These are phyloP conservation scores for Naganishia onofrii DNA, from an alignment of 768 basidiomycete species.

Conservation along the genomic window DNA sequence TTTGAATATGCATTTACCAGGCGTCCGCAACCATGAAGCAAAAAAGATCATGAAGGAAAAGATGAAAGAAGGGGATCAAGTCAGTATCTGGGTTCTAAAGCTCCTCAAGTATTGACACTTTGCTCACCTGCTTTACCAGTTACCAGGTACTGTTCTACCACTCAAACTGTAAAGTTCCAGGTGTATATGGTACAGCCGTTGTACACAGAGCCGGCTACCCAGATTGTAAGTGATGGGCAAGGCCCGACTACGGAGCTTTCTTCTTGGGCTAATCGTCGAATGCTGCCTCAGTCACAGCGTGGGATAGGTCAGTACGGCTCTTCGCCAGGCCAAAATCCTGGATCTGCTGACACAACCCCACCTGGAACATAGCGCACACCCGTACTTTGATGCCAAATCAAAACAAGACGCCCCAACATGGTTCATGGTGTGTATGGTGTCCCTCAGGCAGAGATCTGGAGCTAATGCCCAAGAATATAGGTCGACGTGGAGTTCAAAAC, in stretches of 20 bases:
- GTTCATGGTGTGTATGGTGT: constrained; percentile 75
- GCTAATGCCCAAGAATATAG: constrained; percentile 22
- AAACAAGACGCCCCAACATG: constrained; percentile 73
- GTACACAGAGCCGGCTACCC: constrained; percentile 83
- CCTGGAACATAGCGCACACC: constrained; percentile 59
- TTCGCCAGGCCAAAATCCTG: neutral
- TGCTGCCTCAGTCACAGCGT: constrained; percentile 69
- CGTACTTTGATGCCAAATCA: constrained; percentile 63
- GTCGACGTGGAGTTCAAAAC: constrained; percentile 59
- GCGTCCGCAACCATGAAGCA: constrained; percentile 49
- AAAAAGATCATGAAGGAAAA: constrained; percentile 51
- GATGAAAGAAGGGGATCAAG: constrained; percentile 50
- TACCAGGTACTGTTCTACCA: constrained; percentile 50
- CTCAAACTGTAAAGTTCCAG: constrained; percentile 48
- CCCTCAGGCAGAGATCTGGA: neutral
- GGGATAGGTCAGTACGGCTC: constrained; percentile 66
- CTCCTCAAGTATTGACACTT: neutral
- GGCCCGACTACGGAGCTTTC: neutral
- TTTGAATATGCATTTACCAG: constrained; percentile 25
- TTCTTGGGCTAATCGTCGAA: neutral
- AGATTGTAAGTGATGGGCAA: constrained; percentile 63
- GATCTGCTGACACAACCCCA: constrained; percentile 16
- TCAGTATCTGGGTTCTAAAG: constrained; percentile 6
- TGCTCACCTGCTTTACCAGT: neutral
- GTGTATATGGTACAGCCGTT: constrained; percentile 54